These are phyloP conservation scores for Pulveroboletus frians DNA, from an alignment of 768 basidiomycete species.

Conservation along the genomic window DNA sequence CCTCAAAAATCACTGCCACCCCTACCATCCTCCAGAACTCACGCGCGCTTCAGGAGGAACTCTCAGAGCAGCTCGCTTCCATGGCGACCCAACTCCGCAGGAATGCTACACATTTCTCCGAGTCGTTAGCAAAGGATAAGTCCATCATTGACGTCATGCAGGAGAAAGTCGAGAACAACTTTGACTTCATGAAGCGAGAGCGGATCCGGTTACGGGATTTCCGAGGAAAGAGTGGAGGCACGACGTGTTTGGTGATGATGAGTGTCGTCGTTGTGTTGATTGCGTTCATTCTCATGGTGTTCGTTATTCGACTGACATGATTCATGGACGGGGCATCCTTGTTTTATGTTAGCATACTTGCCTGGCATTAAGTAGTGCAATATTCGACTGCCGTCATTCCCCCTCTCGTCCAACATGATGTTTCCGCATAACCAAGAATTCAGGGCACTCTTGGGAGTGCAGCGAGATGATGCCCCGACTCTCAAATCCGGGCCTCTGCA, in stretches of 20 bases:
- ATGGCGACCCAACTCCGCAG: conserved; percentile 88
- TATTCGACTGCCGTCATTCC: neutral
- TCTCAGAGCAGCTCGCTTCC: conserved; percentile 65
- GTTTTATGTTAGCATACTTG: conserved; percentile 1
- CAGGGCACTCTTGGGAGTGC: too few relatives aligned
- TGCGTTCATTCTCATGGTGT: conserved; percentile 67
- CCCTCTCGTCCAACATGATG: too few relatives aligned
- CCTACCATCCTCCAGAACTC: conserved; percentile 50
- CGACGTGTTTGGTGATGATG: conserved; percentile 66
- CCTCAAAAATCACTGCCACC: conserved; percentile 32
- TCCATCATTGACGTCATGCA: conserved; percentile 61
- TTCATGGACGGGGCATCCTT: neutral
- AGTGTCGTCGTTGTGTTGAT: conserved; percentile 62
- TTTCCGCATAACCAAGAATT: too few relatives aligned
- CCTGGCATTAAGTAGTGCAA: neutral
- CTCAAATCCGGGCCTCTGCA: too few relatives aligned
- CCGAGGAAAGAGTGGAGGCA: conserved; percentile 57
- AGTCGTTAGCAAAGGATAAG: conserved; percentile 69
- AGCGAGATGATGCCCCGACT: too few relatives aligned
- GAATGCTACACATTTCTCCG: conserved; percentile 77
- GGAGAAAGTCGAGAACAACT: conserved; percentile 70
- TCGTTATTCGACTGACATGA: conserved; percentile 62
- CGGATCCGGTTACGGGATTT: conserved; percentile 57
- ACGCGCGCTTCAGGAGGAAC: conserved; percentile 64
- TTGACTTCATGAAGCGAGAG: conserved; percentile 62